Conservation (phyloP, 1,284 basidiomycete genomes). For the Ceratobasidium sp. region DNA sequence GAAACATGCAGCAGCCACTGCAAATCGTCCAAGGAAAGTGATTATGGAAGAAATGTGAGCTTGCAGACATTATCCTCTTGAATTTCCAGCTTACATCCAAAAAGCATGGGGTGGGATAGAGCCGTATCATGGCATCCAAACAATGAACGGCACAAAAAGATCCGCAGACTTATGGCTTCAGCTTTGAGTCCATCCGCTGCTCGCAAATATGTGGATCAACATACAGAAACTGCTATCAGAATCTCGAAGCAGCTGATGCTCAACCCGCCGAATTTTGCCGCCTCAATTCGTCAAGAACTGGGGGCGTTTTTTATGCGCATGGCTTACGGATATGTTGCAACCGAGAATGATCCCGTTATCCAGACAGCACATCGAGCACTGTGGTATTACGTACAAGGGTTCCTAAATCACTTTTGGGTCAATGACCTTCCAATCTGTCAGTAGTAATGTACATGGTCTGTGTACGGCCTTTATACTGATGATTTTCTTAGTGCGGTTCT, state of each 20-base stretch:
- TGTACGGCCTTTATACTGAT: not conserved
- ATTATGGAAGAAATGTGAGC: conserved; percentile 22
- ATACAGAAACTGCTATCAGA: not conserved
- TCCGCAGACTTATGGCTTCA: conserved; percentile 15
- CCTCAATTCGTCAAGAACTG: not conserved
- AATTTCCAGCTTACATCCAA: not conserved
- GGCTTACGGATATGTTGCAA: conserved; percentile 15
- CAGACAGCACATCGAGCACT: not conserved
- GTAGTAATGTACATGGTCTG: not conserved
- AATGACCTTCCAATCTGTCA: conserved; percentile 33
- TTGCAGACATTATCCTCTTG: not conserved
- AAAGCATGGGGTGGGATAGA: not conserved
- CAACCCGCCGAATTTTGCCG: not conserved
- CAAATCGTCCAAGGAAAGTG: conserved; percentile 15
- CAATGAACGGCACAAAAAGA: conserved; percentile 25
- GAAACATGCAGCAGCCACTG: conserved; percentile 1
- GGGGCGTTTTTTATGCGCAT: conserved; percentile 21
- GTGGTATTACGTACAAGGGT: not conserved
- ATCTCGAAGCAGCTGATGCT: not conserved
- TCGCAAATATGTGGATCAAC: conserved; percentile 1
- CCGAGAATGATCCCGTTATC: conserved; percentile 21
- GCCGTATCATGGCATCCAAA: conserved; percentile 7
- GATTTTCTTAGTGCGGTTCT: conserved; percentile 19
- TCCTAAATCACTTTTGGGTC: conserved; percentile 22
- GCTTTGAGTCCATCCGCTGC: conserved; percentile 17